These are phyloP conservation scores for Knoxdaviesia proteae DNA, from an alignment of 2,329 filamentous ascomycete genomes.

Conservation along the genomic window DNA sequence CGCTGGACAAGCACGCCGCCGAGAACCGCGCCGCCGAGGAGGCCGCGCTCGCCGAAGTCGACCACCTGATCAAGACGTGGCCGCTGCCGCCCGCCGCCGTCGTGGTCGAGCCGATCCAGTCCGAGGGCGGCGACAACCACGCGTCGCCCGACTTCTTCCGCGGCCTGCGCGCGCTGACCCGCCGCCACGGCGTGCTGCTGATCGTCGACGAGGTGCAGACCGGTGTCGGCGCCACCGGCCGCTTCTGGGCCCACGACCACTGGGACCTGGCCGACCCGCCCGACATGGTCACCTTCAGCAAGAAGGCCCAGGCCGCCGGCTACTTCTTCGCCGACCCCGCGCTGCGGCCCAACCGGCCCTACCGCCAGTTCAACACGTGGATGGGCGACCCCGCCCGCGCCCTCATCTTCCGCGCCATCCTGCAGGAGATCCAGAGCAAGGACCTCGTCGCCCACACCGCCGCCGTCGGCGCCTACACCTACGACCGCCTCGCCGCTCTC, in stretches of 20 bases:
- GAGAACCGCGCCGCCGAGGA: slow-evolving; percentile 55
- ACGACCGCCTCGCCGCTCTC: slow-evolving; percentile 43
- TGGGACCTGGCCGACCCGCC: slow-evolving; percentile 53
- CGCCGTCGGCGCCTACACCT: slow-evolving; percentile 60
- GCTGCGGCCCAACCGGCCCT: slow-evolving; percentile 59
- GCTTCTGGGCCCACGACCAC: slow-evolving; percentile 77
- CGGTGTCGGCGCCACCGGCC: slow-evolving; percentile 65
- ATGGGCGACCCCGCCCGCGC: slow-evolving; percentile 66
- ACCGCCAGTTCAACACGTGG: slow-evolving; percentile 78
- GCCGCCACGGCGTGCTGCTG: slow-evolving; percentile 47
- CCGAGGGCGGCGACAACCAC: slow-evolving; percentile 70
- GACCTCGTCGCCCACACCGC: slow-evolving; percentile 68
- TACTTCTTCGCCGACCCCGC: slow-evolving; percentile 65
- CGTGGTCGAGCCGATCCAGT: slow-evolving; percentile 63
- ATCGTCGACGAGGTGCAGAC: slow-evolving; percentile 78
- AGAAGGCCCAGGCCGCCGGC: slow-evolving; percentile 70
- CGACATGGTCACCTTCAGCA: slow-evolving; percentile 76
- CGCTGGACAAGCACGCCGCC: slow-evolving; percentile 44
- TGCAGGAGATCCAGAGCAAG: slow-evolving; percentile 53
- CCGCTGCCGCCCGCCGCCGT: slow-evolving; percentile 54
- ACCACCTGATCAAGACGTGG: slow-evolving; percentile 44
- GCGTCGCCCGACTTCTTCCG: slow-evolving; percentile 62
- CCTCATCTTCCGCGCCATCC: slow-evolving; percentile 57
- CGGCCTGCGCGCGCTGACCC: slow-evolving; percentile 50
- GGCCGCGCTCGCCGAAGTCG: slow-evolving; percentile 52